Evolutionary conservation across 345 rosid species (phyloP).

Genomic region (Citrus mangshanensis): DNA sequence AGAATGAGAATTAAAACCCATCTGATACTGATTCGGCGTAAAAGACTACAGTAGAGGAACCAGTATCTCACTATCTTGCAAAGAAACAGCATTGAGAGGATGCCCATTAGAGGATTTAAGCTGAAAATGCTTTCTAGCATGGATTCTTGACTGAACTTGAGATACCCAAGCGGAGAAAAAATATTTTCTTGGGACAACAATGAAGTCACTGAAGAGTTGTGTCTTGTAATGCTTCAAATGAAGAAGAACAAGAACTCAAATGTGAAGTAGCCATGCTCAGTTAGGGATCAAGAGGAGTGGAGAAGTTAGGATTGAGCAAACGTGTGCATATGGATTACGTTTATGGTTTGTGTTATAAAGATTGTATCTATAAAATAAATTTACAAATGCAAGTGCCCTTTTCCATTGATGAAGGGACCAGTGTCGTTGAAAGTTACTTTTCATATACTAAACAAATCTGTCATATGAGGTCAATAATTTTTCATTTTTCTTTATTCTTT

Average conservation of each 20-base stretch:
- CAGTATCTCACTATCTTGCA: too few relatives aligned
- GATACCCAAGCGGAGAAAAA: conserved; percentile 33
- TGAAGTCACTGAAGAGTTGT: conserved; percentile 28
- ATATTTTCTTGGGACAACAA: conserved; percentile 35
- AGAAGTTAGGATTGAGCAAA: background rate
- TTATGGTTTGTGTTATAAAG: background rate
- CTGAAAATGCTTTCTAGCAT: conserved; percentile 35
- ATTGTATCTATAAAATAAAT: background rate
- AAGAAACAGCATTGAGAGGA: too few relatives aligned
- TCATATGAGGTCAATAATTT: conserved; percentile 29
- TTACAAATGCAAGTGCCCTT: background rate
- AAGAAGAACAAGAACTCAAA: conserved; percentile 39
- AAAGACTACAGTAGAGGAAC: too few relatives aligned
- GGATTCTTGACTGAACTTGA: conserved; percentile 39
- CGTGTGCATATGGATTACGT: background rate
- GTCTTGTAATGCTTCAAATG: conserved; percentile 26
- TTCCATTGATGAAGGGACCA: conserved; percentile 10
- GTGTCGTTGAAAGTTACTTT: background rate
- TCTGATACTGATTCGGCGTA: too few relatives aligned
- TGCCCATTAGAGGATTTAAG: conserved; percentile 54
- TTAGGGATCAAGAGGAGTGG: background rate
- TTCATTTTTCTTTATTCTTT: background rate
- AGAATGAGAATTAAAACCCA: too few relatives aligned
- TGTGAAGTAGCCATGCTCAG: conserved; percentile 49
- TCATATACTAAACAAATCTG: conserved; percentile 5